Evolutionary conservation across 768 basidiomycete species (phyloP).

Genomic region (Chalciporus sphaerocephalus): DNA sequence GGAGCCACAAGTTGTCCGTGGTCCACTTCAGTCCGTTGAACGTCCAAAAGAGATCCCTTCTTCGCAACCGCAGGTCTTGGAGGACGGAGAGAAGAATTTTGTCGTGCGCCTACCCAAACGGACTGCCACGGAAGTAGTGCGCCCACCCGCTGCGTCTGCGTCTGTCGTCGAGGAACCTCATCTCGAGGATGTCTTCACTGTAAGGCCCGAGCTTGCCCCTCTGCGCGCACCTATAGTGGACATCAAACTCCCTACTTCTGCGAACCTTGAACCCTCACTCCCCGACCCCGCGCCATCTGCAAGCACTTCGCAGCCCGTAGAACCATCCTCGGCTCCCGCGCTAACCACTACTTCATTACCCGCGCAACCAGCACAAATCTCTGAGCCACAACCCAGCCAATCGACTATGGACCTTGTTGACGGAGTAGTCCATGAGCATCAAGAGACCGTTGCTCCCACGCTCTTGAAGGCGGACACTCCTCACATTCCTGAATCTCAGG

Average conservation of each 20-base stretch:
- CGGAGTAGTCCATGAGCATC: conserved; percentile 24
- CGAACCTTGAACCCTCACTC: background rate
- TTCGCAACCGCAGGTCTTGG: conserved; percentile 29
- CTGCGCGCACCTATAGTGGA: conserved; percentile 24
- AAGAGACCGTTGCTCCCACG: conserved; percentile 23
- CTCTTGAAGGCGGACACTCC: conserved; percentile 31
- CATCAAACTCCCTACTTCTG: conserved; percentile 29
- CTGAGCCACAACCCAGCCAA: conserved; percentile 9
- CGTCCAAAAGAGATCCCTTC: conserved; percentile 15
- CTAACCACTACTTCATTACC: conserved; percentile 10
- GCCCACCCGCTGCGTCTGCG: conserved; percentile 8
- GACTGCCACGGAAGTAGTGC: conserved; percentile 31
- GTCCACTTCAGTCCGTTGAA: conserved; percentile 16
- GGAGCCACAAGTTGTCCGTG: conserved; percentile 41
- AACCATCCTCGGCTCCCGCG: conserved; percentile 4
- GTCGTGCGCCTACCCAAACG: conserved; percentile 54
- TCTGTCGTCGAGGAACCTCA: conserved; percentile 35
- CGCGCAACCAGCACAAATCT: conserved; percentile 3
- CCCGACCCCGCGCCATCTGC: conserved; percentile 1
- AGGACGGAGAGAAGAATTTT: conserved; percentile 43
- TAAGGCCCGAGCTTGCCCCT: conserved; percentile 46
- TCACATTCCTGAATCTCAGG: conserved; percentile 17
- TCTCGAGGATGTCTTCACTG: conserved; percentile 55
- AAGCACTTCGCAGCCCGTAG: conserved; percentile 9
- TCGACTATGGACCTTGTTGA: conserved; percentile 11